These are phyloP conservation scores for Gloeophyllum trabeum DNA, from an alignment of 768 basidiomycete species.

Conservation along the genomic window DNA sequence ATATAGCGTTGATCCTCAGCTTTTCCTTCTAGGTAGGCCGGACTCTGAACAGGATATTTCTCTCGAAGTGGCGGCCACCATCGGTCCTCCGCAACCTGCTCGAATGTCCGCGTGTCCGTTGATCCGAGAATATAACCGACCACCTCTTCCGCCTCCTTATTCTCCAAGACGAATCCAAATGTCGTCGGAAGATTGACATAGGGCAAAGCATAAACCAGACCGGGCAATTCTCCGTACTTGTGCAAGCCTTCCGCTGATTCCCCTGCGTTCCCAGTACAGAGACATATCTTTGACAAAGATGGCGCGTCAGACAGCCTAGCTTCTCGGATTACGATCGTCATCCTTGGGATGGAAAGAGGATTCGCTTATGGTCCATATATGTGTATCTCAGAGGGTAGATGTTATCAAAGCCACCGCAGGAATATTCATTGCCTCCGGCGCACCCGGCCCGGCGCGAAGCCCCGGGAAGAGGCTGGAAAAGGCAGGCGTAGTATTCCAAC, in stretches of 20 bases:
- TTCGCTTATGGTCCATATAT: too few species aligned
- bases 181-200: slow-evolving; percentile 57
- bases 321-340: slow-evolving; percentile 30
- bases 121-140: slow-evolving; percentile 70
- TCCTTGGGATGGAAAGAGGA: too few species aligned
- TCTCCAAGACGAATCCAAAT: slow-evolving; percentile 68
- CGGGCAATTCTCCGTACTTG: slow-evolving; percentile 52
- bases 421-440: too few species aligned
- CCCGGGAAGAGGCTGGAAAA: too few species aligned
- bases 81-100: slow-evolving; percentile 34
- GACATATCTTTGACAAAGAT: slow-evolving; percentile 59
- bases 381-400: too few species aligned
- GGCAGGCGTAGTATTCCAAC: too few species aligned
- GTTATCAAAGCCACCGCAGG: too few species aligned
- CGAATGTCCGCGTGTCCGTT: slow-evolving; percentile 54
- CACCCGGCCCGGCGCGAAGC: too few species aligned
- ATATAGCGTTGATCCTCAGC: slow-evolving; percentile 30
- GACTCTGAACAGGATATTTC: slow-evolving; percentile 34
- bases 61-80: slow-evolving; percentile 61
- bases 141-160: slow-evolving; percentile 25
- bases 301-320: slow-evolving; percentile 41
- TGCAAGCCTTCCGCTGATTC: slow-evolving; percentile 51
- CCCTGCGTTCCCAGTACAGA: slow-evolving; percentile 66
- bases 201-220: slow-evolving; percentile 65
- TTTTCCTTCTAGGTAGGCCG: slow-evolving; percentile 3